phyloP scores from a whole-genome alignment of 768 basidiomycete species.

The Macrolepiota fuliginosa region DNA sequence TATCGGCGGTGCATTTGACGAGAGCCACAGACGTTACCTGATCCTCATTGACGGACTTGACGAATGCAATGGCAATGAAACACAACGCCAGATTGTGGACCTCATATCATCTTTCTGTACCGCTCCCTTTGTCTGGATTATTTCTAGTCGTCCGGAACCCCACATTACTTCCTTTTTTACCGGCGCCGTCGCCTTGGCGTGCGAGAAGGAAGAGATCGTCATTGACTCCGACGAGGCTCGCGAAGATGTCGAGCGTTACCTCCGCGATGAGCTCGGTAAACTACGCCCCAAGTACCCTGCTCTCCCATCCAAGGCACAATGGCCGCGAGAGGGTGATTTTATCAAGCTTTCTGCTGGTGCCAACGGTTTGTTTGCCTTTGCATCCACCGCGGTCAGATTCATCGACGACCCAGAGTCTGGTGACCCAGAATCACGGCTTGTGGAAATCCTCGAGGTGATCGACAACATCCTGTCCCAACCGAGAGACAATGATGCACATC shows the following conservation, averaged over 20 bases:
- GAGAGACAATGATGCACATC: neutral
- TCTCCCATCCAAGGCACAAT: neutral
- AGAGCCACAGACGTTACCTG: neutral
- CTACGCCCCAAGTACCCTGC: neutral
- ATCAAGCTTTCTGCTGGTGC: neutral
- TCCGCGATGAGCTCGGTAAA: neutral
- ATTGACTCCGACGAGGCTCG: conserved; percentile 14
- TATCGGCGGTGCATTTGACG: neutral
- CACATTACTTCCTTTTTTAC: conserved; percentile 16
- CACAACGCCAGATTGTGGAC: conserved; percentile 16
- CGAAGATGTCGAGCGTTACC: conserved; percentile 18
- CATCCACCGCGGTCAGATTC: neutral
- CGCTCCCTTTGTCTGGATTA: conserved; percentile 20
- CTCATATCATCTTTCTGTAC: conserved; percentile 3
- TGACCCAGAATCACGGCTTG: neutral
- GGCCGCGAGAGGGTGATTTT: neutral
- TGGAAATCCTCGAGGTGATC: neutral
- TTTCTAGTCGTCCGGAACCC: conserved; percentile 26
- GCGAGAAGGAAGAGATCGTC: conserved; percentile 2
- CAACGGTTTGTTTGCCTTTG: neutral
- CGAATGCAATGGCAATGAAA: conserved; percentile 18
- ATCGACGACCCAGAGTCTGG: neutral
- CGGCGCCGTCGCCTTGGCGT: neutral
- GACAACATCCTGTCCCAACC: neutral
- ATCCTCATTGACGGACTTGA: conserved; percentile 27